Conservation (phyloP, 176 grass and related monocot genomes). For the Echinochloa phyllopogon region DNA sequence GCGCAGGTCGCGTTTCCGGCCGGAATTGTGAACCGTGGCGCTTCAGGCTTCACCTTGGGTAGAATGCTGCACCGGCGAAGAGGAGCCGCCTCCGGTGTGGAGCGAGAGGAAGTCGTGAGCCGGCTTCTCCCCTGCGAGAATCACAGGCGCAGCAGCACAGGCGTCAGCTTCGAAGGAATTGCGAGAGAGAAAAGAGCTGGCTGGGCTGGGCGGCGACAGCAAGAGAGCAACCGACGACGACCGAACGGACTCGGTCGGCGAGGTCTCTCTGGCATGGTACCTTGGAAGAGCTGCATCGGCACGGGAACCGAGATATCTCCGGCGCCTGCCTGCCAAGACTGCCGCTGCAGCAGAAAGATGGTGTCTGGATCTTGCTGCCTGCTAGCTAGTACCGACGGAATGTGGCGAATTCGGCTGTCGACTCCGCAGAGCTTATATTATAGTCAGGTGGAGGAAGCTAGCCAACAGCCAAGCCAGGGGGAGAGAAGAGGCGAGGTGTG, state of each 20-base stretch:
- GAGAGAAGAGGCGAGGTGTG: background rate
- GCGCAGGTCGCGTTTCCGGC: background rate
- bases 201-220: background rate
- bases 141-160: background rate
- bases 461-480: background rate
- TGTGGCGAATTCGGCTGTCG: conserved; percentile 45
- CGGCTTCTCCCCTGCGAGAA: conserved; percentile 71
- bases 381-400: conserved; percentile 47
- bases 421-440: conserved; percentile 50
- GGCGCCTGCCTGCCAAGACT: conserved; percentile 27
- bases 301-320: conserved; percentile 42
- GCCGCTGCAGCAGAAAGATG: conserved; percentile 49
- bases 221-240: background rate
- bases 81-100: conserved; percentile 67
- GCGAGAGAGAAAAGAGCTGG: background rate
- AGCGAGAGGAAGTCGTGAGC: conserved; percentile 86
- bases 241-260: background rate
- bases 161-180: background rate
- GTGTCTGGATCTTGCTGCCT: conserved; percentile 47
- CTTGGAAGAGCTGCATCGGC: conserved; percentile 64
- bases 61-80: conserved; percentile 55
- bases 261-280: conserved; percentile 24
- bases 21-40: background rate
- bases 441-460: conserved; percentile 31
- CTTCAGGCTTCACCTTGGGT: conserved; percentile 47